These are phyloP conservation scores for Ganoderma resinaceum DNA, from an alignment of 1,284 basidiomycete species.

Conservation along the genomic window DNA sequence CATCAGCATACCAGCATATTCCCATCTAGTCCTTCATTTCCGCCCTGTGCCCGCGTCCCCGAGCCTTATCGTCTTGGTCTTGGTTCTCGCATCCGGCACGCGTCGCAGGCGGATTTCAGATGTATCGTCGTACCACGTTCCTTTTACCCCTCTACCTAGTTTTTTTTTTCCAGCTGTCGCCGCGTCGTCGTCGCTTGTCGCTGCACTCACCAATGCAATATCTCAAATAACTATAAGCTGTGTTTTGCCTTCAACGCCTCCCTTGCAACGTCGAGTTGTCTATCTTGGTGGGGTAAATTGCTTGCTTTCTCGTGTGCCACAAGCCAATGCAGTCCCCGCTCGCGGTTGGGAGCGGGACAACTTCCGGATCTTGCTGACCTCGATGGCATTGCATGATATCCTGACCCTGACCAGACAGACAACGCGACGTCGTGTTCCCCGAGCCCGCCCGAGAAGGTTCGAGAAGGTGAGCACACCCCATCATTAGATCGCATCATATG, in stretches of 20 bases:
- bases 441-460: neutral
- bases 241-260: conserved; percentile 15
- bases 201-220: conserved; percentile 6
- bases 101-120: neutral
- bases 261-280: neutral
- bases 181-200: conserved; percentile 6
- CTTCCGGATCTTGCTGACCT: neutral
- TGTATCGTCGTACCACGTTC: conserved; percentile 18
- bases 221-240: conserved; percentile 5
- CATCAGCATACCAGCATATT: conserved; percentile 19
- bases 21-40: conserved; percentile 31
- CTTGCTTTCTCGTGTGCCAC: neutral
- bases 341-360: no score
- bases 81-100: neutral
- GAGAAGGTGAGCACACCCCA: neutral
- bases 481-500: no score
- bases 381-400: neutral
- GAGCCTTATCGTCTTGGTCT: neutral
- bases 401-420: neutral
- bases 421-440: neutral
- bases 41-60: neutral
- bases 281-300: neutral
- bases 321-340: neutral
- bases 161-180: conserved; percentile 8
- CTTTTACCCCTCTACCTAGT: neutral